These are phyloP conservation scores for Epichloe sibirici DNA, from an alignment of 2,329 filamentous ascomycete species.

Conservation along the genomic window DNA sequence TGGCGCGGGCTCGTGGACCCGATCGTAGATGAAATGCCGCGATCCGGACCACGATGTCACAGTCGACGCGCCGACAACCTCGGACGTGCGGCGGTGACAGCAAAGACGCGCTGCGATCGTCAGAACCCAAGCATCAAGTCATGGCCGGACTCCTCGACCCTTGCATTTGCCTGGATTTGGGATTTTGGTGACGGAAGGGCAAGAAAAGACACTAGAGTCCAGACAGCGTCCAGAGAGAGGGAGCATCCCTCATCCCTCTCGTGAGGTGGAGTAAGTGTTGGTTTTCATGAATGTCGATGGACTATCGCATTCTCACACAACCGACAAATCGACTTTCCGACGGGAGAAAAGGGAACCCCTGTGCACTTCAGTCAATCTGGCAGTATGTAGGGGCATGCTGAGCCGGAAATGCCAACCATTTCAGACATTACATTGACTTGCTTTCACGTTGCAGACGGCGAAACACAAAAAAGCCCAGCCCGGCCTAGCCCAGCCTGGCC, in stretches of 20 bases:
- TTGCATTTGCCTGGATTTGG: too few species aligned
- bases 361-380: neutral
- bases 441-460: neutral
- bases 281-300: too few species aligned
- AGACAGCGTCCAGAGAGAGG: too few species aligned
- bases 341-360: too few species aligned
- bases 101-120: too few species aligned
- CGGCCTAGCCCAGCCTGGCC: neutral
- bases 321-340: too few species aligned
- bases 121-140: neutral
- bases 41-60: conserved; percentile 3
- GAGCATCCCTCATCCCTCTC: too few species aligned
- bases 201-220: too few species aligned
- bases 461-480: neutral
- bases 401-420: neutral
- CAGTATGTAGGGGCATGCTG: neutral
- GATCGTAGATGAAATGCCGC: conserved; percentile 2
- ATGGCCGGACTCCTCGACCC: neutral
- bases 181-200: too few species aligned
- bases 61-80: neutral
- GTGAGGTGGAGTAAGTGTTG: too few species aligned
- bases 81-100: neutral
- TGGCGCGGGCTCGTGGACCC: neutral
- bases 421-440: conserved; percentile 1
- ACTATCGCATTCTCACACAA: too few species aligned